A percentile compares a stretch with the other conserved stretches of the same genome.
phyloP scores from a whole-genome alignment of 768 basidiomycete genomes.

The Russula foetens region DNA sequence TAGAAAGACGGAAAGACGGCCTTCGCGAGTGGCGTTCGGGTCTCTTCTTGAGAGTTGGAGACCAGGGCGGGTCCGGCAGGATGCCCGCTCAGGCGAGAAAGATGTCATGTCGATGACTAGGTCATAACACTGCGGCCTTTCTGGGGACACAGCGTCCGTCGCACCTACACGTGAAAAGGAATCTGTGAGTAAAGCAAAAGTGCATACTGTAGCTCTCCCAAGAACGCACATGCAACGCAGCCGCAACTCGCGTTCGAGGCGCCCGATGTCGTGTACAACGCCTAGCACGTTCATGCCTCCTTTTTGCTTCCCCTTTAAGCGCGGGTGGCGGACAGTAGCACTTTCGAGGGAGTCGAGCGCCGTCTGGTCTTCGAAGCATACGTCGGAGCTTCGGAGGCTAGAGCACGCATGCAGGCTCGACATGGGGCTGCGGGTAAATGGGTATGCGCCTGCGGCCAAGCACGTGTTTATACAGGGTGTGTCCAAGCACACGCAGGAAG shows the following conservation, averaged over 20 bases:
- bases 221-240: conserved; percentile 71
- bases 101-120: conserved; percentile 74
- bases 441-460: conserved; percentile 67
- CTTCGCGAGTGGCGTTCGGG: conserved; percentile 29
- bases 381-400: conserved; percentile 51
- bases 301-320: conserved; percentile 34
- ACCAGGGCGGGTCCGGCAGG: conserved; percentile 50
- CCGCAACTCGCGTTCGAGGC: conserved; percentile 53
- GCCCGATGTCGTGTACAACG: conserved; percentile 66
- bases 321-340: neutral
- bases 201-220: neutral
- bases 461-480: conserved; percentile 75
- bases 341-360: conserved; percentile 3
- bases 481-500: conserved; percentile 64
- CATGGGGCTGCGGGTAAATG: conserved; percentile 71
- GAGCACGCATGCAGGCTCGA: conserved; percentile 70
- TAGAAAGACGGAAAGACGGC: conserved; percentile 47
- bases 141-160: conserved; percentile 78
- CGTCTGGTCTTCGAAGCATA: conserved; percentile 42
- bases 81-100: conserved; percentile 43
- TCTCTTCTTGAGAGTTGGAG: conserved; percentile 52
- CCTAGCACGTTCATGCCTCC: conserved; percentile 64
- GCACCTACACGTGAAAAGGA: conserved; percentile 38
- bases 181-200: neutral
- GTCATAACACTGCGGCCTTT: conserved; percentile 73